Evolutionary conservation across 1,284 basidiomycete genomes (phyloP).

Genomic region (Paramarasmius palmivorus): DNA sequence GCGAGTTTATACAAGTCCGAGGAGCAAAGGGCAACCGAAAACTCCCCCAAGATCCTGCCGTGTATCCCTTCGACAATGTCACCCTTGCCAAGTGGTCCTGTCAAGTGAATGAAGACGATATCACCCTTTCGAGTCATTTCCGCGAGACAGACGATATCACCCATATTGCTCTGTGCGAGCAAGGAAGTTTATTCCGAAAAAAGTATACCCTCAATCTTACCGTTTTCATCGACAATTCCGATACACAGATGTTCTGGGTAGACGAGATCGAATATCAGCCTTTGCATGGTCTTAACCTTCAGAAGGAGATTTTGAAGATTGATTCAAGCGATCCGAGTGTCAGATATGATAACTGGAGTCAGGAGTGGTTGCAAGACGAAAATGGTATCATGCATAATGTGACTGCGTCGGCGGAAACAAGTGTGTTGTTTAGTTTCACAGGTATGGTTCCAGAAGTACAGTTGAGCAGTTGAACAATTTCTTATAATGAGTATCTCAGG

Average conservation of each 20-base stretch:
- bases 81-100: background rate
- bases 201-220: background rate
- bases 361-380: background rate
- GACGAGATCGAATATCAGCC: background rate
- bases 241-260: background rate
- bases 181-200: background rate
- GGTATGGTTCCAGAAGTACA: background rate
- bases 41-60: background rate
- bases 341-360: background rate
- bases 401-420: background rate
- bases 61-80: background rate
- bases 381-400: background rate
- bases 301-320: background rate
- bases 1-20: background rate
- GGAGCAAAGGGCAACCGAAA: background rate
- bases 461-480: background rate
- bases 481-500: background rate
- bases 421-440: background rate
- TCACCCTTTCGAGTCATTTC: background rate
- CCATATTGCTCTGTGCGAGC: background rate
- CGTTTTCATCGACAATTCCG: background rate
- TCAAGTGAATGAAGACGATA: background rate
- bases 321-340: background rate
- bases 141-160: background rate
- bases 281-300: background rate